These are phyloP conservation scores for Eremothecium cymbalariae DNA, from an alignment of 1,139 yeast genomes.

Conservation along the genomic window DNA sequence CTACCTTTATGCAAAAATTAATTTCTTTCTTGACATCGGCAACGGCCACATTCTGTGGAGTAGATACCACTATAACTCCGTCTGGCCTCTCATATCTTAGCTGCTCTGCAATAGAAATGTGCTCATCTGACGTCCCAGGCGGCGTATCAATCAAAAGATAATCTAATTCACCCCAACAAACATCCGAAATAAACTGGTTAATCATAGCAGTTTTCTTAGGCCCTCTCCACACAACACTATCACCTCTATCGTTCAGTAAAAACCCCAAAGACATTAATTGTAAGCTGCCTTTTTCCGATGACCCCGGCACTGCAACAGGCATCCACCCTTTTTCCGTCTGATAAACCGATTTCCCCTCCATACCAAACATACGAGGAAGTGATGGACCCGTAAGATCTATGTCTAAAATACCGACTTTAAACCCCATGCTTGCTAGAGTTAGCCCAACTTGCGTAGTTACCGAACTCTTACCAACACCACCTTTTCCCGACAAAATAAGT, in stretches of 20 bases:
- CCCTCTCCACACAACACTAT: slow-evolving; percentile 96
- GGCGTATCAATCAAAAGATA: slow-evolving; percentile 92
- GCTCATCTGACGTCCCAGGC: slow-evolving; percentile 98
- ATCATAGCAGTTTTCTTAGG: slow-evolving; percentile 98
- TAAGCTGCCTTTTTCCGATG: slow-evolving; percentile 27
- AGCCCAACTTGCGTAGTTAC: slow-evolving; percentile 90
- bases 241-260: slow-evolving; percentile 70
- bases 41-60: slow-evolving; percentile 90
- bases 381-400: slow-evolving; percentile 97
- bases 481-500: slow-evolving; percentile 82
- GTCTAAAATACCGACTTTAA: slow-evolving; percentile 83
- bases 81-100: slow-evolving; percentile 69
- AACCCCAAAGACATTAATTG: slow-evolving; percentile 89
- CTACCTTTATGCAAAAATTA: slow-evolving; percentile 83
- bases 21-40: slow-evolving; percentile 92
- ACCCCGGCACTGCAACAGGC: slow-evolving; percentile 51
- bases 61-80: slow-evolving; percentile 91
- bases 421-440: slow-evolving; percentile 60
- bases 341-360: slow-evolving; percentile 69
- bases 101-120: slow-evolving; percentile 92
- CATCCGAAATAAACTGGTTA: slow-evolving; percentile 83
- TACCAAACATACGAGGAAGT: slow-evolving; percentile 91
- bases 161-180: slow-evolving; percentile 80
- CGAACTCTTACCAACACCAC: slow-evolving; percentile 97
- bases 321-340: slow-evolving; percentile 87